Evolutionary conservation across 2,329 filamentous ascomycete species (phyloP).

Genomic region (Aureobasidium subglaciale): DNA sequence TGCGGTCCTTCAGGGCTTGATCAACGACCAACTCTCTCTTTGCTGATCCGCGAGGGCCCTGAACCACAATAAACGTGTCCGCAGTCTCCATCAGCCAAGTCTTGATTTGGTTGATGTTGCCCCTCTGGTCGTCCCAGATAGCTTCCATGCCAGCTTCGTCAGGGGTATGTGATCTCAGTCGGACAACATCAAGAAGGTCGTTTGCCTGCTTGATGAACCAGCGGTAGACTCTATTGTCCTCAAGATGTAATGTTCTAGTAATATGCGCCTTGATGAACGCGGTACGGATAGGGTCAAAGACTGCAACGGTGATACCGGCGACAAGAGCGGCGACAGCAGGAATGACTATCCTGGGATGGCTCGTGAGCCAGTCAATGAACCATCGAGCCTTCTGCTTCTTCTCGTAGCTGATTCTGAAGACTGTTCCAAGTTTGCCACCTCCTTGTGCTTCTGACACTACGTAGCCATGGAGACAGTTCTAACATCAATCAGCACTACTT

Average conservation of each 20-base stretch:
- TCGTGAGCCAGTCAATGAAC: slow-evolving; percentile 80
- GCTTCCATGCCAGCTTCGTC: slow-evolving; percentile 67
- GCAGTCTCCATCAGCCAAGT: slow-evolving; percentile 82
- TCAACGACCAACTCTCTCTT: slow-evolving; percentile 84
- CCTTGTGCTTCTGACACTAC: slow-evolving; percentile 60
- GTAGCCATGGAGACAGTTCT: slow-evolving; percentile 83
- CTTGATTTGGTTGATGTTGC: slow-evolving; percentile 72
- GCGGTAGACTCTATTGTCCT: slow-evolving; percentile 64
- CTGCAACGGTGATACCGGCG: slow-evolving; percentile 72
- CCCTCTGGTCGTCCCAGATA: slow-evolving; percentile 81
- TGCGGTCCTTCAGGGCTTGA: slow-evolving; percentile 65
- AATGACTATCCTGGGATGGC: slow-evolving; percentile 80
- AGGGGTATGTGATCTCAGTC: slow-evolving; percentile 39
- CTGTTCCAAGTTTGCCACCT: slow-evolving; percentile 68
- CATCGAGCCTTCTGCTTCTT: slow-evolving; percentile 67
- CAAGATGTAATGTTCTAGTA: slow-evolving; percentile 66
- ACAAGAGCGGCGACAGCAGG: slow-evolving; percentile 73
- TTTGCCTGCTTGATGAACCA: slow-evolving; percentile 73
- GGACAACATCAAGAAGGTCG: slow-evolving; percentile 51
- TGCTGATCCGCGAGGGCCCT: slow-evolving; percentile 84
- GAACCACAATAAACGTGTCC: slow-evolving; percentile 88
- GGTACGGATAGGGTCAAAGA: slow-evolving; percentile 91
- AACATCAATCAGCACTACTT: neutral
- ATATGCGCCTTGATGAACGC: slow-evolving; percentile 89
- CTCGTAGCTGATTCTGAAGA: slow-evolving; percentile 77